Base-by-base conservation (phyloP, 108 stramenopile species). In the Pseudonitzschia pungens region DNA sequence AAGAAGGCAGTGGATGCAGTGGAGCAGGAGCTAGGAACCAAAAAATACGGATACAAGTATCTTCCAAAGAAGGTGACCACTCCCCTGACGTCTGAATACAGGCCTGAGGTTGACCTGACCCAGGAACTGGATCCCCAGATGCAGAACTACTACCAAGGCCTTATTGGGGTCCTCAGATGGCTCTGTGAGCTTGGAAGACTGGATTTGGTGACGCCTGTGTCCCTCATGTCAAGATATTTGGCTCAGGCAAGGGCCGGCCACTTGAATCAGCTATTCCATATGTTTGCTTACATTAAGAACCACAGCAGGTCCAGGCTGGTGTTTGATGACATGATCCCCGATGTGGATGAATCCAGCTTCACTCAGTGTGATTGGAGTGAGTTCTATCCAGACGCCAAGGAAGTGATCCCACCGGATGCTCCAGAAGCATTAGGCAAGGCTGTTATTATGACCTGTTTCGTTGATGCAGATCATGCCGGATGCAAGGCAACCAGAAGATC, bases 381-480 rank as follows among this genome's bases (percentile, higher is more conserved):
- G 14, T 48, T 48, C 10, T 48, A 48, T 12, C 45, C 45, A 1
- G 45, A 12, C 1, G 45, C 45, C 5, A 18, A 48, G 14, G 45
- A 48, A 48, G 16, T 48, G 1, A 18, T 48, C 16, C 45, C 45
- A 2, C 16, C 16, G 16, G 45, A 48, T 18, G 2, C 2, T 1
- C 45, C 18, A 18, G 45, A 48, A 48, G 16, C 45, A 2, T 12
- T 14, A 11, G 45, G 45, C 1, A 48, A 18, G 18, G 1, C 71
- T 1, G 20, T 57, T 1, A 56, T 70, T 55, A 68, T 68, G 27
- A 62, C 40, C 9, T 4, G 18, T 22, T 85, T 82, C 67, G 85
- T 86, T 32, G 88, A 89, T 75, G 66, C 77, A n/a, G 73, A 83
- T 57, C 85, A 84, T 64, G 88, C 85, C 15, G 85, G 82, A 24